Base-by-base conservation (phyloP, 495 filamentous ascomycete genomes). In the Penicillium maclennaniae region DNA sequence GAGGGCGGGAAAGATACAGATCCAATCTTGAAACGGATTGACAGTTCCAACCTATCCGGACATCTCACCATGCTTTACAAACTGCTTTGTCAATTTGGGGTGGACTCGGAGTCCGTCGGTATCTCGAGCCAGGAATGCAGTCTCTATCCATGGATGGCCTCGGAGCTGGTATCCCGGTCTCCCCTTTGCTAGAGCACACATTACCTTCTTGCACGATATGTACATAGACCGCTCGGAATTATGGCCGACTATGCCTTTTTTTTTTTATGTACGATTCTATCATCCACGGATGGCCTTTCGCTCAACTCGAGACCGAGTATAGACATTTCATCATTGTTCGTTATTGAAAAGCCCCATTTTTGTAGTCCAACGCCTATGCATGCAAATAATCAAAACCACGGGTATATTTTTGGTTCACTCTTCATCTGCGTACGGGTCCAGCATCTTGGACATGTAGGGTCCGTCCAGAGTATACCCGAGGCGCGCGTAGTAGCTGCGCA, bases 381-480 rank as follows among this genome's bases (percentile, higher is more conserved):
- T 59, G 51, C 48, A 55, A 37, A 55, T 15, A 27, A 20, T 37
- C 37, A 39, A 21, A 47, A 8, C 20, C 26, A 34, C 26, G n/a
- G 42, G 41, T 23, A 10, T n/a, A n/a, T n/a, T 3, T 38, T n/a
- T 1, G 26, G n/a, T 43, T 65, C 46, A 72, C 45, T 75, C 73
- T 25, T 78, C 74, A 48, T 76, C 71, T 31, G 74, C 73, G 34
- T 68, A 67, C 17, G 73, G 71, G 14, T 78, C 76, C 51, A 79
- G 55, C 65, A 70, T 77, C 72, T 95, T 95, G 58, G 82, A 87
- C 89, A 95, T 92, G 53, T 91, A 95, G 17, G 85, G 88, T 7
- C 92, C 93, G 71, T 97, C 93, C 26, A 98, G 71, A 69, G 79
- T 87, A 70, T 97, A 98, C 5, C 93, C 93, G 27, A 98, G 77